A percentile compares a stretch with the other conserved stretches of the same genome.
phyloP scores from a whole-genome alignment of 2,329 filamentous ascomycete species.

The Blastomyces gilchristii region DNA sequence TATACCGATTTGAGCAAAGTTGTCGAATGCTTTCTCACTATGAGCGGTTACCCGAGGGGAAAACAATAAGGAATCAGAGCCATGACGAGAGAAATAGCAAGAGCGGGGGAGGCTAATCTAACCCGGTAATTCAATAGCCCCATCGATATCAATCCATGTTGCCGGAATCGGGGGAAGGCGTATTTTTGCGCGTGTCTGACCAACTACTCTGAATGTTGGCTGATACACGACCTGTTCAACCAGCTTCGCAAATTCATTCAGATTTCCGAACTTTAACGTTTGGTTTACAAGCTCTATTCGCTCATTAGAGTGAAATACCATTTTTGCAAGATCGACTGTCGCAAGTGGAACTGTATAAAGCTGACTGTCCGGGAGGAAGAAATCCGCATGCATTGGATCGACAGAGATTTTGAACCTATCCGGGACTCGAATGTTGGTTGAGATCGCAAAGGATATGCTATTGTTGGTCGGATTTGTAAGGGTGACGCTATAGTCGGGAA shows the following conservation, averaged over 20 bases:
- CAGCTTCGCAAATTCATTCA: constrained; percentile 6
- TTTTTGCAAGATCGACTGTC: constrained; percentile 1
- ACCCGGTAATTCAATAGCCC: constrained; percentile 3
- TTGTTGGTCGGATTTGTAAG: not conserved
- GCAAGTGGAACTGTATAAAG: not conserved
- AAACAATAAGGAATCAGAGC: not conserved
- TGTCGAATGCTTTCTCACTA: constrained; percentile 2
- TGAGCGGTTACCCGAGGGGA: not conserved
- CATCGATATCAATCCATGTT: constrained; percentile 7
- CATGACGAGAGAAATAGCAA: not conserved
- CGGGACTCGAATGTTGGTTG: constrained; percentile 2
- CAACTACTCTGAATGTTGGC: not conserved
- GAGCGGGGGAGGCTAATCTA: not conserved
- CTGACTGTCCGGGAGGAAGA: constrained; percentile 3
- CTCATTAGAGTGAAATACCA: constrained; percentile 3
- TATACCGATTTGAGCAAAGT: constrained; percentile 5
- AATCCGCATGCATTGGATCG: constrained; percentile 3
- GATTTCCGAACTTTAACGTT: constrained; percentile 1
- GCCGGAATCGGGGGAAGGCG: not conserved
- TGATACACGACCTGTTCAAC: not conserved
- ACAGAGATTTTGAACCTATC: constrained; percentile 6
- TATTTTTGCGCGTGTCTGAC: constrained; percentile 5
- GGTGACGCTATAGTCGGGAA: constrained; percentile 2
- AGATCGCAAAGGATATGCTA: constrained; percentile 1
- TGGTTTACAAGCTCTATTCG: not conserved